Base-by-base conservation (phyloP, 192 early-diverging fungal genomes). In the Phycomyces blakesleeanus region DNA sequence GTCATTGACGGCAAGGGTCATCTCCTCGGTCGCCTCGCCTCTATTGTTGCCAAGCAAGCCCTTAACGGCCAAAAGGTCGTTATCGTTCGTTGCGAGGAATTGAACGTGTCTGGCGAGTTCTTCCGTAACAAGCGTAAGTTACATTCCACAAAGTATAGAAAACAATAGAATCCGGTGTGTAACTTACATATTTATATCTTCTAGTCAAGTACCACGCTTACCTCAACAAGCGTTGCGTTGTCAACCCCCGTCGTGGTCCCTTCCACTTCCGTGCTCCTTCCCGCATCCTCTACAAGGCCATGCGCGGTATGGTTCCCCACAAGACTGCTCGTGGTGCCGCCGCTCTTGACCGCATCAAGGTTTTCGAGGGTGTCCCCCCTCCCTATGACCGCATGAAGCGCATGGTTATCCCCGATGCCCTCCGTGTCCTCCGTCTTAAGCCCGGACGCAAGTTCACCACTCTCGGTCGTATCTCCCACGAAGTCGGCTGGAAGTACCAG, bases 401-500 rank as follows among this genome's bases (percentile, higher is more conserved):
- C 77, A 85, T 96, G 82, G 97, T 99, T 69, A 88, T 97, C 63
- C 97, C 97, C 77, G 84, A 84, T 63, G 97, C 97, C 49, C 92
- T 99, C 64, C 94, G 96, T 73, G 93, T 98, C 71, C 88, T 99
- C 76, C 91, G 91, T 80, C 85, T 99, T 51, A 89, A 89, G 84
- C 96, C 96, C 64, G 94, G 93, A 61, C 92, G 97, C 87, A 98
- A 98, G 89, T 99, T 85, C 91, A 91, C 93, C 77, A 89, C 89
- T 69, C 78, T 98, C 69, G 90, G 93, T 82, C 88, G 93, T 69
- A 85, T 99, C 79, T 88, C 92, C 51, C 74, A 84, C 72, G 97
- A 98, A 85, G 90, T 99, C 73, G 96, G 97, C 69, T 99, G 97
- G 97, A 99, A 98, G 83, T 97, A 98, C 91, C 83, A 95, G 78